Percentiles rank a stretch among this genome's conserved stretches.
Conservation (phyloP, 2,329 filamentous ascomycete genomes). For the Penicillium sp. region DNA sequence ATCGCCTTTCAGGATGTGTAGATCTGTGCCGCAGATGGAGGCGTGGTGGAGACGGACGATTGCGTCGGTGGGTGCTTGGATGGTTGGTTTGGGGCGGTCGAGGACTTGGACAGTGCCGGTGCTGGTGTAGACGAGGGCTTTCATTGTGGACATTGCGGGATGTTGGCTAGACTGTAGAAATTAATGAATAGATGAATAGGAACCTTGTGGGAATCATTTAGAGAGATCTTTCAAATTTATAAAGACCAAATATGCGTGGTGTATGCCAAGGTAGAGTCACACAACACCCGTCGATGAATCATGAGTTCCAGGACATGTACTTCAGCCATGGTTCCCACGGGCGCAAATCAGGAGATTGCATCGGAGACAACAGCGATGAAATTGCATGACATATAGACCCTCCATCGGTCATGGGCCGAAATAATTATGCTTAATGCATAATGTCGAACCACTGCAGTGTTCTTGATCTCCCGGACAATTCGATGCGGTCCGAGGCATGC, state of each 20-base stretch:
- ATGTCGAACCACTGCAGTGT: too few species aligned
- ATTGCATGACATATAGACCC: background rate
- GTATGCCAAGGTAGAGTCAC: too few species aligned
- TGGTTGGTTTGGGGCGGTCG: slow-evolving; percentile 48
- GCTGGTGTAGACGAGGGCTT: slow-evolving; percentile 52
- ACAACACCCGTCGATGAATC: background rate
- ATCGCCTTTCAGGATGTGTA: slow-evolving; percentile 61
- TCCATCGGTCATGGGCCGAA: background rate
- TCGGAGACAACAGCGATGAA: background rate
- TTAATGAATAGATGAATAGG: too few species aligned
- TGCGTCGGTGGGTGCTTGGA: slow-evolving; percentile 53
- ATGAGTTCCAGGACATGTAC: background rate
- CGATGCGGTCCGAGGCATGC: background rate
- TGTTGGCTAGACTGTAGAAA: too few species aligned
- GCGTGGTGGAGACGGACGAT: slow-evolving; percentile 54
- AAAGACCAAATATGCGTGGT: too few species aligned
- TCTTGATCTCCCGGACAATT: background rate
- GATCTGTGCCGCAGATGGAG: slow-evolving; percentile 59
- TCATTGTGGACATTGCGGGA: slow-evolving; percentile 40
- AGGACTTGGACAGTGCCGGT: slow-evolving; percentile 42
- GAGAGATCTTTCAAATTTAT: too few species aligned
- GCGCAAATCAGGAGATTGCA: background rate
- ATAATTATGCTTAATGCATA: background rate
- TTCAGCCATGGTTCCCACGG: background rate
- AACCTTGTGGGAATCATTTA: too few species aligned